These are phyloP conservation scores for Salix udensis DNA, from an alignment of 345 rosid genomes.

Conservation along the genomic window DNA sequence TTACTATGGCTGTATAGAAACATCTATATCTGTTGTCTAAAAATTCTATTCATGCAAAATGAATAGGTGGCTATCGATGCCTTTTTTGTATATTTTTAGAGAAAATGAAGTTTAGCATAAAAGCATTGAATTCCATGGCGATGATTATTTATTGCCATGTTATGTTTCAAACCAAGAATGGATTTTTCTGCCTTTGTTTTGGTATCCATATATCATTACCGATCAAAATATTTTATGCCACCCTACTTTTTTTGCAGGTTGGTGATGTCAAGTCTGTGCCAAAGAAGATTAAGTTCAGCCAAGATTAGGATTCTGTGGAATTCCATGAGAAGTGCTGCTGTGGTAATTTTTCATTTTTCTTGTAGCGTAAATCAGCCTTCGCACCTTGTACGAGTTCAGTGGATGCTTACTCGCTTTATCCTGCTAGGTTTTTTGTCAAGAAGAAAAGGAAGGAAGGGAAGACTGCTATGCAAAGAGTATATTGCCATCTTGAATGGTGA, in stretches of 20 bases:
- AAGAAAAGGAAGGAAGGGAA: not conserved
- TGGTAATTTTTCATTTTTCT: not conserved
- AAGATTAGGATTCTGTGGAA: slow-evolving; percentile 30
- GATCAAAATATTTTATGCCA: not conserved
- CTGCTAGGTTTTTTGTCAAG: not conserved
- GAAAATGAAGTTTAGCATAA: not conserved
- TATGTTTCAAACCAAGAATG: not conserved
- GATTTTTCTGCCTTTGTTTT: not conserved
- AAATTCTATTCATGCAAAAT: not conserved
- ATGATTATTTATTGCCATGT: not conserved
- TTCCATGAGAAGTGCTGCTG: not conserved
- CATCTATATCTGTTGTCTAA: not conserved
- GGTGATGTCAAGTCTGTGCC: slow-evolving; percentile 53
- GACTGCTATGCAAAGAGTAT: not conserved
- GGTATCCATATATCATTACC: not conserved
- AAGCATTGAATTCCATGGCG: not conserved
- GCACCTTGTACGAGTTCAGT: not conserved
- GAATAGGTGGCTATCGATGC: not conserved
- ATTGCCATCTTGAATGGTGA: not conserved
- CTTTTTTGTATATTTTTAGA: not conserved
- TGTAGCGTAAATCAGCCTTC: not conserved
- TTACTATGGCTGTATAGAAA: not conserved
- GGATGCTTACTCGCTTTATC: not conserved
- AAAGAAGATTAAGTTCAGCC: slow-evolving; percentile 73
- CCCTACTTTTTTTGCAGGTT: slow-evolving; percentile 41